Evolutionary conservation across 208 protist species (phyloP).

Genomic region (Wallacemonas sp.): DNA sequence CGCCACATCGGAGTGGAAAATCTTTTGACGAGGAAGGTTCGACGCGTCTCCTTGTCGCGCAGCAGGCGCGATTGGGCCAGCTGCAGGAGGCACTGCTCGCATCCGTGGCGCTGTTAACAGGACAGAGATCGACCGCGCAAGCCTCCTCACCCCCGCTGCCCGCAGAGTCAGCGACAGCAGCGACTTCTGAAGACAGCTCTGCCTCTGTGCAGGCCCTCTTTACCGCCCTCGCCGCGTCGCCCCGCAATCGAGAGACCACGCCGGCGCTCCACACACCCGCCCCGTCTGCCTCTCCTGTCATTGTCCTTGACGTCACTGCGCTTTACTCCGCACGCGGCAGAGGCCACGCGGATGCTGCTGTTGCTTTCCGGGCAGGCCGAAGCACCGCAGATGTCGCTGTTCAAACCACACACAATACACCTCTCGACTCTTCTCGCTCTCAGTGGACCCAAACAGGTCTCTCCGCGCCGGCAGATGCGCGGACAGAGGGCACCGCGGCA

Average conservation of each 20-base stretch:
- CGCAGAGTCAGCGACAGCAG: background rate
- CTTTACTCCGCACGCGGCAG: slow-evolving; percentile 22
- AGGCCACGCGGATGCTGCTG: background rate
- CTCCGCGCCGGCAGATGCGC: too few species aligned
- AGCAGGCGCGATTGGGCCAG: background rate
- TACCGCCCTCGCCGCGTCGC: background rate
- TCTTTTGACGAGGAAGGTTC: too few species aligned
- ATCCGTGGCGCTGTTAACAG: background rate
- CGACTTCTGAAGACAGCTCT: too few species aligned
- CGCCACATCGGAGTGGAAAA: too few species aligned
- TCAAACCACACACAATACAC: too few species aligned
- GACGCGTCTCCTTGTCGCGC: background rate
- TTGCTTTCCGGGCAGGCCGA: background rate
- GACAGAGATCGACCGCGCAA: background rate
- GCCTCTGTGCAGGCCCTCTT: too few species aligned
- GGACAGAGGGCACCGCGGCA: too few species aligned
- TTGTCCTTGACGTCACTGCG: slow-evolving; percentile 54
- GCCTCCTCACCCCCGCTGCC: background rate
- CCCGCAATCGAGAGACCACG: too few species aligned
- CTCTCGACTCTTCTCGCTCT: too few species aligned
- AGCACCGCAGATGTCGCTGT: too few species aligned
- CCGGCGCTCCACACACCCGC: too few species aligned
- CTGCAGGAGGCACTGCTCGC: background rate
- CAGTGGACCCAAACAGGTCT: too few species aligned
- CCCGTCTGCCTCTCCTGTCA: slow-evolving; percentile 29